A percentile compares a stretch with the other conserved stretches of the same genome.
Evolutionary conservation across 208 protist genomes (phyloP).

Genomic region (Wallacemonas rigidus): DNA sequence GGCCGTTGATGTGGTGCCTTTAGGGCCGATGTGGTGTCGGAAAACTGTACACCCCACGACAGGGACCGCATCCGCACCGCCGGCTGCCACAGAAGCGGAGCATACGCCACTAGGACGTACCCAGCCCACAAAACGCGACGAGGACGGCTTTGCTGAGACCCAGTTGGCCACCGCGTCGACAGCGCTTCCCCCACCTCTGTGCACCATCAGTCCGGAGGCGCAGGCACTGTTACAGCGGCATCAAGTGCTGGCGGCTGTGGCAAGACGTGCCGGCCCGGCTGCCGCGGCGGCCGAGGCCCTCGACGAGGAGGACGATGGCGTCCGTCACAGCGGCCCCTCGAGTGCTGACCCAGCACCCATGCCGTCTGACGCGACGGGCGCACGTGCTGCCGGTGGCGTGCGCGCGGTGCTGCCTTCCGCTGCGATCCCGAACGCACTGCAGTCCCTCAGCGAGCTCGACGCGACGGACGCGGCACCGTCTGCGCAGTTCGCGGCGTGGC

Average conservation of each 20-base stretch:
- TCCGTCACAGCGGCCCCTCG: neutral
- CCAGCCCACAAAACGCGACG: too few relatives aligned
- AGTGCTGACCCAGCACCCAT: neutral
- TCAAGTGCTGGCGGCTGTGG: neutral
- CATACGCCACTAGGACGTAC: too few relatives aligned
- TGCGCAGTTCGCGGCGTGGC: slow-evolving; percentile 15
- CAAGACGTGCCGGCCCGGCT: slow-evolving; percentile 15
- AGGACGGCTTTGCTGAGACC: too few relatives aligned
- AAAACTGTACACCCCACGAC: neutral
- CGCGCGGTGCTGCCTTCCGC: slow-evolving; percentile 30
- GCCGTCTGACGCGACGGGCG: neutral
- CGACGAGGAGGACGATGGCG: neutral
- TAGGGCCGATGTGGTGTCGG: slow-evolving; percentile 15
- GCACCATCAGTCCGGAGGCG: slow-evolving; percentile 29
- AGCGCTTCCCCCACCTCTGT: slow-evolving; percentile 19
- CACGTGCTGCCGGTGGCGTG: neutral
- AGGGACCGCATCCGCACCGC: too few relatives aligned
- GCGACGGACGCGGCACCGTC: neutral
- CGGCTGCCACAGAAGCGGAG: too few relatives aligned
- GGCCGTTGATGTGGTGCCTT: slow-evolving; percentile 56
- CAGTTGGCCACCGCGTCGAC: neutral
- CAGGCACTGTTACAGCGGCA: slow-evolving; percentile 26
- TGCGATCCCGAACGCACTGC: slow-evolving; percentile 39
- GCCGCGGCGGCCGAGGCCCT: slow-evolving; percentile 8
- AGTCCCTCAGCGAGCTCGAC: slow-evolving; percentile 28